phyloP scores from a whole-genome alignment of 129 eudicot species.

The Pittosporum tobira region DNA sequence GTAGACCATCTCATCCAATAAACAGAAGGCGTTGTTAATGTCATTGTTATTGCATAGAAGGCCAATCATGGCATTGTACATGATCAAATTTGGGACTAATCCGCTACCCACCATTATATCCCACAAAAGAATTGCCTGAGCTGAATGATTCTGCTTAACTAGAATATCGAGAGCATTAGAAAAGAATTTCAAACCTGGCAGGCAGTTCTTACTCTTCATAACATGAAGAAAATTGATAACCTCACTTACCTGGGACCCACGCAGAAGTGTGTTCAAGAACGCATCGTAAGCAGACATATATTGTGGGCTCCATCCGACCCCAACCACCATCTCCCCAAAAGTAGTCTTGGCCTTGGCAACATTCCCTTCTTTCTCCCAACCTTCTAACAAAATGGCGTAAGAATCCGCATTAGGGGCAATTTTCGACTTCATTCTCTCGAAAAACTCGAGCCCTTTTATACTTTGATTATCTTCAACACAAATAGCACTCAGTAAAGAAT shows the following conservation, averaged over 20 bases:
- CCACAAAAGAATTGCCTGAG: constrained; percentile 58
- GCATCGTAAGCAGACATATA: constrained; percentile 66
- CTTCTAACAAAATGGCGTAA: constrained; percentile 66
- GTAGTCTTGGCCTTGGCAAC: constrained; percentile 51
- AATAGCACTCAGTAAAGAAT: constrained; percentile 63
- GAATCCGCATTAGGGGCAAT: constrained; percentile 70
- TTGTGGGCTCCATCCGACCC: constrained; percentile 64
- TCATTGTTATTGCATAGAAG: constrained; percentile 59
- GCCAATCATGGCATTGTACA: constrained; percentile 66
- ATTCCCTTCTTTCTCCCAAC: constrained; percentile 75
- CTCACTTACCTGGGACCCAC: constrained; percentile 45
- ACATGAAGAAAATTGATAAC: constrained; percentile 63
- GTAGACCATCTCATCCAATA: constrained; percentile 67
- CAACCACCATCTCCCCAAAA: constrained; percentile 83
- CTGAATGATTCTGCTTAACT: constrained; percentile 48
- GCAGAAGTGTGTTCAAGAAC: constrained; percentile 56
- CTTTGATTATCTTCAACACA: constrained; percentile 49
- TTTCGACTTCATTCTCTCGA: constrained; percentile 48
- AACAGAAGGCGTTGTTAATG: constrained; percentile 39
- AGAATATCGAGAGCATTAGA: constrained; percentile 65
- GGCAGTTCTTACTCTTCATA: constrained; percentile 70
- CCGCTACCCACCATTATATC: constrained; percentile 53
- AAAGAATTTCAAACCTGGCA: constrained; percentile 82
- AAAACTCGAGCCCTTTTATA: constrained; percentile 42
- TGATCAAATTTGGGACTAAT: constrained; percentile 49